Conservation (phyloP, 495 filamentous ascomycete species). For the Xylaria telfairii region DNA sequence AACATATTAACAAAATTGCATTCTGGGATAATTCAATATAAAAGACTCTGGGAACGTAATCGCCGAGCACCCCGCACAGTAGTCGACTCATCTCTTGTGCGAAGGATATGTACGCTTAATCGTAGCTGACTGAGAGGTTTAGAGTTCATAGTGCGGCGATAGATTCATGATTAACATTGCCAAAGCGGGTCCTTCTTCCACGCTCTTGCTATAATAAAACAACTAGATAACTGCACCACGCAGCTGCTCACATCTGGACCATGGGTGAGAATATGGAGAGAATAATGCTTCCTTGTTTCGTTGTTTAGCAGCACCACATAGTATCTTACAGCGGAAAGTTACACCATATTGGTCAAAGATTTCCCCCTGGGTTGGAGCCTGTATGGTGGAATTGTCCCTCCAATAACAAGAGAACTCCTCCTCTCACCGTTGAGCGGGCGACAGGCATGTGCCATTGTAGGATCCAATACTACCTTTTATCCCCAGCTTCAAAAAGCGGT, state of each 20-base stretch:
- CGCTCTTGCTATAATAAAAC: neutral
- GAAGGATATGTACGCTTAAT: neutral
- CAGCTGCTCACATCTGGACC: neutral
- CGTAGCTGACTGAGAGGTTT: neutral
- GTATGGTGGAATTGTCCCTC: constrained; percentile 2
- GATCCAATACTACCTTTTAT: constrained; percentile 20
- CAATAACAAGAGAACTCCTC: constrained; percentile 4
- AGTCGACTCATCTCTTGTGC: neutral
- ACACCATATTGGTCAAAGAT: neutral
- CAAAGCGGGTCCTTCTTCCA: neutral
- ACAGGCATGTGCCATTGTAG: neutral
- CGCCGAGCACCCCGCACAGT: neutral
- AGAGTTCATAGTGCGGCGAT: neutral
- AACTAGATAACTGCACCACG: neutral
- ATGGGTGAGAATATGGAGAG: neutral
- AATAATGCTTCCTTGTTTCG: neutral
- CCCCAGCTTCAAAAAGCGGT: constrained; percentile 9
- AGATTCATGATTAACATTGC: neutral
- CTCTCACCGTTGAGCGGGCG: neutral
- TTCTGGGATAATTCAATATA: constrained; percentile 2
- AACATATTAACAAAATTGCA: neutral
- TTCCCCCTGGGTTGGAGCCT: neutral
- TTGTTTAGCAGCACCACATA: neutral
- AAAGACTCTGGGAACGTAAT: neutral
- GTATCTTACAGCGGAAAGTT: constrained; percentile 4